Base-by-base conservation (phyloP, 2,329 filamentous ascomycete species). In the Aspergillus sergii region DNA sequence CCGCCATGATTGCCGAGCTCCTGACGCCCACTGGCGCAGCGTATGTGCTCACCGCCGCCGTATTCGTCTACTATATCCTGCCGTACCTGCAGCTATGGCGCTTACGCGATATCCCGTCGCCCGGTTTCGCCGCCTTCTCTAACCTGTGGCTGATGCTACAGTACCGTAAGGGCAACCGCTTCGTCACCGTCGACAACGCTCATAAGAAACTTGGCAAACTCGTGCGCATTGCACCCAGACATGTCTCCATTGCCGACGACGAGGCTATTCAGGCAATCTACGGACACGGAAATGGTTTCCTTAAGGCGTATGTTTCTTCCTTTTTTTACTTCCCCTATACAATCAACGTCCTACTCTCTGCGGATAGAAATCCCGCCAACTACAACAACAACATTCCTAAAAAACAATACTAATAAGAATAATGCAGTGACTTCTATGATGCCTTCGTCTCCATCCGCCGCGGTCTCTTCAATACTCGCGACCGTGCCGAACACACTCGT, bases 391-490 rank as follows among this genome's bases (percentile, higher is more conserved):
- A 16, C 21, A 11, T 26, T 28, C 2, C 6, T 2, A 8, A 7
- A 26, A 3, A 16, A 23, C 2, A 12, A 46, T 14, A 16, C 2
- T 23, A 54, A 51, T 53, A 23, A 59, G 32, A 21, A 45, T 14
- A 2, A 4, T 36, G 7, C 63, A 93, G 90, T 48, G 89, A 94
- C 2, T 97, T 94, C 80, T 97, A 97, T 71, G 92, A 96, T 72
- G 91, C 92, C 57, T 97, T 97, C 71, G 93, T 97, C 60, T 94
- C 91, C 14, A 96, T 96, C 72, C 87, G 86, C 57, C 87, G 92
- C 14, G 93, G 93, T 23, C 84, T 97, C 14, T 97, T 97, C 87
- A 97, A 96, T 78, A 96, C 93, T 0, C 85, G 94, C 36, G 88
- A 94, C 79, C 86, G 94, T 56, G 83, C 83, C 0, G 92, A 97